A percentile compares a stretch with the other conserved stretches of the same genome.
Conservation (phyloP, 2,329 filamentous ascomycete genomes). For the Septoria petroselini region DNA sequence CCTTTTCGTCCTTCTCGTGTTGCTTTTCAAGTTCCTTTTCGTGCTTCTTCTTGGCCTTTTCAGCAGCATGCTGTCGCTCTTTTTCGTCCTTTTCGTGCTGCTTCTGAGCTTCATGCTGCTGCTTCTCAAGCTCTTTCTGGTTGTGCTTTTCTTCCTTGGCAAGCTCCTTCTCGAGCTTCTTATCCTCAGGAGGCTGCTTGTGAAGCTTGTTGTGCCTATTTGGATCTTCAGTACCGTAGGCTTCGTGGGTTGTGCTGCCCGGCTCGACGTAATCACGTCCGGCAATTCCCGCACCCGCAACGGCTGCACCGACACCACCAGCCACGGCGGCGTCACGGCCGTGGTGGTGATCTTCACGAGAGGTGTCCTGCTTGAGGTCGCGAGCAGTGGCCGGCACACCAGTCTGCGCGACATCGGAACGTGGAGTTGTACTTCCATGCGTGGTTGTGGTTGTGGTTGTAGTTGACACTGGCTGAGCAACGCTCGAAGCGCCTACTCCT, state of each 20-base stretch:
- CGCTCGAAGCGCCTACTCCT: background rate
- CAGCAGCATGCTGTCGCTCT: constrained; percentile 3
- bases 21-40: constrained; percentile 32
- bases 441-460: background rate
- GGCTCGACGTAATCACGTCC: constrained; percentile 5
- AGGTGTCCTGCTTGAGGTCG: background rate
- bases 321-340: constrained; percentile 37
- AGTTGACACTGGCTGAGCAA: background rate
- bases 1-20: constrained; percentile 34
- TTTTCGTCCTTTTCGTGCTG: constrained; percentile 23
- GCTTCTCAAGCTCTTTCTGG: constrained; percentile 15
- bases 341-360: constrained; percentile 25
- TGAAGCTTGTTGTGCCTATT: constrained; percentile 23
- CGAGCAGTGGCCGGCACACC: constrained; percentile 1
- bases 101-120: constrained; percentile 34
- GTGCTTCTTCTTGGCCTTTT: constrained; percentile 30
- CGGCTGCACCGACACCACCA: constrained; percentile 36
- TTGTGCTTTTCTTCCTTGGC: constrained; percentile 23
- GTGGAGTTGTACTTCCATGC: background rate
- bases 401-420: constrained; percentile 7
- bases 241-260: constrained; percentile 11
- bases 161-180: constrained; percentile 27
- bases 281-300: constrained; percentile 26
- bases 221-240: constrained; percentile 23
- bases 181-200: constrained; percentile 17